These are phyloP conservation scores for Amphicarpaea edgeworthii DNA, from an alignment of 306 rosid genomes.

Conservation along the genomic window DNA sequence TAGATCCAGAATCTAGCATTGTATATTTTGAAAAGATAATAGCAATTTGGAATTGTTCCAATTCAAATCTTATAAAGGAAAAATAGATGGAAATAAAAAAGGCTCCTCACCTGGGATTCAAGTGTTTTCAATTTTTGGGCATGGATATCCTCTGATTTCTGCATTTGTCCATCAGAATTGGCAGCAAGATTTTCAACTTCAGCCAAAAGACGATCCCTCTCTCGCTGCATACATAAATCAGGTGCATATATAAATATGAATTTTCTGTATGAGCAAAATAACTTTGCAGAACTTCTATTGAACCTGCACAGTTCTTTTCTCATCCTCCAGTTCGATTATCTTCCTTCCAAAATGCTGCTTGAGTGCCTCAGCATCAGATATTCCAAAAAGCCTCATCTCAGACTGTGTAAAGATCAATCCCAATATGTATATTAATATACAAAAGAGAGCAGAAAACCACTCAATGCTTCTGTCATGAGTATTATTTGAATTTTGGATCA, in stretches of 20 bases:
- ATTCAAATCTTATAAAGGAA: constrained; percentile 19
- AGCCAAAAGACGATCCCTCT: constrained; percentile 84
- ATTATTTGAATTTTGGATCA: constrained; percentile 23
- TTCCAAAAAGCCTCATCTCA: constrained; percentile 91
- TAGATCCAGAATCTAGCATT: constrained; percentile 80
- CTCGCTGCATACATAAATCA: constrained; percentile 69
- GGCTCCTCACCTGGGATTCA: constrained; percentile 79
- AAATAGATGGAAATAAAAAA: constrained; percentile 16
- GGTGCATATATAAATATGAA: constrained; percentile 47
- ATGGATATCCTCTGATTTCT: constrained; percentile 83
- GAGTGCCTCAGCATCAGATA: constrained; percentile 71
- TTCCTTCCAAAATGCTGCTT: constrained; percentile 98
- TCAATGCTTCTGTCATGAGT: constrained; percentile 27
- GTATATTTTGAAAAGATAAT: constrained; percentile 45
- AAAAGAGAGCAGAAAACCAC: constrained; percentile 27
- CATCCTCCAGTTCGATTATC: constrained; percentile 91
- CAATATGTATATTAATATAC: constrained; percentile 32
- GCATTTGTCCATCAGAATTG: constrained; percentile 86
- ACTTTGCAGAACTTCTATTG: constrained; percentile 39
- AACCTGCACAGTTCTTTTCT: constrained; percentile 91
- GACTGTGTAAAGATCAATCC: constrained; percentile 58
- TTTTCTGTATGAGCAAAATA: constrained; percentile 36
- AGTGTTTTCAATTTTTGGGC: constrained; percentile 88
- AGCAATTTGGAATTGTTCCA: constrained; percentile 25
- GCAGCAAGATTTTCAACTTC: constrained; percentile 97